Evolutionary conservation across 2,329 filamentous ascomycete genomes (phyloP).

Genomic region (Talaromyces sp.): DNA sequence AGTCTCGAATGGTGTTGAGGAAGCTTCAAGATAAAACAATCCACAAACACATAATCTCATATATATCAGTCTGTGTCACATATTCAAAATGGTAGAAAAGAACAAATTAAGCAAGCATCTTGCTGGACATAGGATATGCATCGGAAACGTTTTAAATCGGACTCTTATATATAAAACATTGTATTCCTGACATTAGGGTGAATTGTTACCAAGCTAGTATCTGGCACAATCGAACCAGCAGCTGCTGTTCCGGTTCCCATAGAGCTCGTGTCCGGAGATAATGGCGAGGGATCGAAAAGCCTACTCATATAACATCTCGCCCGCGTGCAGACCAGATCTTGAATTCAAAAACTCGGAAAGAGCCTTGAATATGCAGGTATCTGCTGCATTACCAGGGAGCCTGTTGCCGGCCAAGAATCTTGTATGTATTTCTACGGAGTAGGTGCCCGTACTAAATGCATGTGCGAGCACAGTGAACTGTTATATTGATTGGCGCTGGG

Average conservation of each 20-base stretch:
- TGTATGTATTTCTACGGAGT: too few species aligned
- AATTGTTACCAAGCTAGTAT: conserved; percentile 14
- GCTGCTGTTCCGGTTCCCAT: conserved; percentile 18
- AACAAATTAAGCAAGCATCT: too few species aligned
- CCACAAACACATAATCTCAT: background rate
- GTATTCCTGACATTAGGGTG: conserved; percentile 22
- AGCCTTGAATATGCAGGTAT: too few species aligned
- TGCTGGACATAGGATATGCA: background rate
- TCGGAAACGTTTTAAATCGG: background rate
- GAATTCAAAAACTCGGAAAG: too few species aligned
- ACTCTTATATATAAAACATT: conserved; percentile 13
- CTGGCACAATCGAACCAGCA: conserved; percentile 19
- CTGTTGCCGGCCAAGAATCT: too few species aligned
- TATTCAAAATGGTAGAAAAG: too few species aligned
- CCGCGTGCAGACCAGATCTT: conserved; percentile 67
- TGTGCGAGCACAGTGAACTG: too few species aligned
- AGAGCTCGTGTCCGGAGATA: conserved; percentile 24
- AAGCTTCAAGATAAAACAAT: background rate
- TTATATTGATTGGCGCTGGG: too few species aligned
- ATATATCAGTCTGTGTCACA: background rate
- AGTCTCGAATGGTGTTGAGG: too few species aligned
- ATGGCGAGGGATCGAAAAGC: conserved; percentile 51
- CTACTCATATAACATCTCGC: conserved; percentile 68
- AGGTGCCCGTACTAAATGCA: too few species aligned
- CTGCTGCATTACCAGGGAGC: too few species aligned